Percentiles rank a stretch among this genome's conserved stretches.
Evolutionary conservation across 148 eudicot genomes (phyloP).

Genomic region (Tetragonia tetragonoides): DNA sequence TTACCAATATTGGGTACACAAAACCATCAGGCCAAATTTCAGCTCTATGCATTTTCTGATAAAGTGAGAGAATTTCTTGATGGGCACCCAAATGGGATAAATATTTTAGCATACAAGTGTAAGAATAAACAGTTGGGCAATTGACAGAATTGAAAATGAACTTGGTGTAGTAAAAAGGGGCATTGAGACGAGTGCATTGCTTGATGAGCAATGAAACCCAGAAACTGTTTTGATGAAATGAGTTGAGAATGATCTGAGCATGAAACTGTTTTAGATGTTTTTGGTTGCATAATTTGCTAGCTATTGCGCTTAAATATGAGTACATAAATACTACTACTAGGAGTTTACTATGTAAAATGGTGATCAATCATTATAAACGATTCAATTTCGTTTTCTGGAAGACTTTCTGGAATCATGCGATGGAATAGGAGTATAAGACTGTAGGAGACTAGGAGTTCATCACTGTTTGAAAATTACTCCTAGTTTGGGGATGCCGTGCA

Average conservation of each 20-base stretch:
- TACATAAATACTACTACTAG: conserved; percentile 16
- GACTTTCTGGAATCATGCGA: background rate
- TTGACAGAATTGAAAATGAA: conserved; percentile 36
- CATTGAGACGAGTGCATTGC: conserved; percentile 49
- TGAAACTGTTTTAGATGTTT: conserved; percentile 48
- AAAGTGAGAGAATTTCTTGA: conserved; percentile 33
- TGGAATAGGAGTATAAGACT: no score
- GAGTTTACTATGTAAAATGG: background rate
- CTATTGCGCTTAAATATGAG: conserved; percentile 27
- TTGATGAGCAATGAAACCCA: conserved; percentile 50
- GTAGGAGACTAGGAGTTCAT: no score
- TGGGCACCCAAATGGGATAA: conserved; percentile 37
- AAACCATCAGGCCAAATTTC: conserved; percentile 36
- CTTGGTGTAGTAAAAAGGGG: conserved; percentile 39
- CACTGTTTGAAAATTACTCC: no score
- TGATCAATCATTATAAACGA: background rate
- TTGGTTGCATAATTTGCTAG: conserved; percentile 20
- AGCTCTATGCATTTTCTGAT: conserved; percentile 29
- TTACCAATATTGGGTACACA: conserved; percentile 55
- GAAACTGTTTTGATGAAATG: conserved; percentile 36
- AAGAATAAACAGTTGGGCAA: conserved; percentile 30
- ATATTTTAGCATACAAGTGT: conserved; percentile 48
- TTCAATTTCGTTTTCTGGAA: background rate
- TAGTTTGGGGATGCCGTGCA: no score
- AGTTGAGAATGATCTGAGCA: conserved; percentile 36